phyloP scores from a whole-genome alignment of 306 rosid genomes.

The Astragalus membranaceus region DNA sequence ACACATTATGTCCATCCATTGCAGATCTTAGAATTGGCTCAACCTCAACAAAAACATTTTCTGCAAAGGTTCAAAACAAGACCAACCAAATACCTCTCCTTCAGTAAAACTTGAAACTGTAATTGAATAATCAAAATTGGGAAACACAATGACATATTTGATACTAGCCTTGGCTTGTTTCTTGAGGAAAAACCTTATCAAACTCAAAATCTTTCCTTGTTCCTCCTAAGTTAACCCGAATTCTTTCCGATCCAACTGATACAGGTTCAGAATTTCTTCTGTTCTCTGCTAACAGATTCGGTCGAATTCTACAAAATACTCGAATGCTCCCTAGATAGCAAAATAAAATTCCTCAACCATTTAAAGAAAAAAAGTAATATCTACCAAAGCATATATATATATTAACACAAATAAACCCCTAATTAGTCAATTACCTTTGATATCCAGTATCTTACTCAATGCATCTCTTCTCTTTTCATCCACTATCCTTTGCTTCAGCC shows the following conservation, averaged over 20 bases:
- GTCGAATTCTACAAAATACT: constrained; percentile 82
- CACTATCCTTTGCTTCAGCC: constrained; percentile 35
- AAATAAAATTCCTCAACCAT: constrained; percentile 16
- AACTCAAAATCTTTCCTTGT: constrained; percentile 70
- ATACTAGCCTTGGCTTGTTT: constrained; percentile 80
- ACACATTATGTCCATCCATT: constrained; percentile 84
- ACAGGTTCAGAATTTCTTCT: constrained; percentile 46
- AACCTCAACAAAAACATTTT: constrained; percentile 69
- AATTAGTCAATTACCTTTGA: constrained; percentile 55
- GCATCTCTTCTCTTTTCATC: constrained; percentile 66
- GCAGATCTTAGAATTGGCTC: constrained; percentile 88
- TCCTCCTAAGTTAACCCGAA: constrained; percentile 56
- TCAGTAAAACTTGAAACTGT: constrained; percentile 8
- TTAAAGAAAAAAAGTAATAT: neutral
- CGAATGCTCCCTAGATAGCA: constrained; percentile 70
- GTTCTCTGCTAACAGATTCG: constrained; percentile 37
- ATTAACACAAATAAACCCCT: neutral
- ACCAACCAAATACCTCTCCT: neutral
- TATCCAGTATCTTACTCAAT: constrained; percentile 75
- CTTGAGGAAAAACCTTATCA: constrained; percentile 69
- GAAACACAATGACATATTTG: neutral
- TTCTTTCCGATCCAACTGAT: constrained; percentile 53
- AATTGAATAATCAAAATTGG: constrained; percentile 5
- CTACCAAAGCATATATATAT: neutral
- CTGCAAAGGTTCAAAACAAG: constrained; percentile 41